Base-by-base conservation (phyloP, 768 basidiomycete species). In the Peribolospora baueri region DNA sequence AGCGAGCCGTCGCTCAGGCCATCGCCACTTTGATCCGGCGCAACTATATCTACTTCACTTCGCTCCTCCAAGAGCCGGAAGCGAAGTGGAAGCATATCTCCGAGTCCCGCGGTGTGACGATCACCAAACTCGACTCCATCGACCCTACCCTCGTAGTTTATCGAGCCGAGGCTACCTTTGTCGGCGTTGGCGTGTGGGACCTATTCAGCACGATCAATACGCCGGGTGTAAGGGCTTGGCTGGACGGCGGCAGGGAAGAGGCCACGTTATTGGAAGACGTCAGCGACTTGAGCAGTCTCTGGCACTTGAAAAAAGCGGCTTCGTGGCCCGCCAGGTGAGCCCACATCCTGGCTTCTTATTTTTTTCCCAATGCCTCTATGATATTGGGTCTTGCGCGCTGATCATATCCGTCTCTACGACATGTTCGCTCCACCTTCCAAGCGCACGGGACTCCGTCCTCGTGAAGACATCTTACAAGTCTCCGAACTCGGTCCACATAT, bases 21-120 rank as follows among this genome's bases (percentile, higher is more conserved):
- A 82, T 97, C n/a, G 64, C 83, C 11, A 79, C 84, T 5, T 73
- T 87, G 59, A 84, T 95, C 25, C 76, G 80, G 63, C 74, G 93
- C 57, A 91, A 84, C 66, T 98, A 98, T 63, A 95, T 97, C 53
- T 95, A 97, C 68, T 97, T 98, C 66, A 90, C 90, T 1, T 93
- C 90, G 0, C 71, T 98, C 50, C 68, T 98, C 51, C 93, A 97
- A 67, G 91, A 97, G 63, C 93, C 93, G 0, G 88, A 95, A 67
- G 86, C 87, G 3, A 98, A 98, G 67, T 98, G 91, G 91, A 79
- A 79, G 64, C 46, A n/a, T 55, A 53, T 59, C 52, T 59, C 81
- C 49, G 93, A 98, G 60, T 74, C 76, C 39, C 76, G 81, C 48
- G 91, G 93, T 2, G 91, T 97, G 1, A 83, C 87, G 4, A 79